Percentiles rank a stretch among this genome's conserved stretches.
Conservation (phyloP, 1,139 yeast genomes). For the Arxiozyma slooffiae region DNA sequence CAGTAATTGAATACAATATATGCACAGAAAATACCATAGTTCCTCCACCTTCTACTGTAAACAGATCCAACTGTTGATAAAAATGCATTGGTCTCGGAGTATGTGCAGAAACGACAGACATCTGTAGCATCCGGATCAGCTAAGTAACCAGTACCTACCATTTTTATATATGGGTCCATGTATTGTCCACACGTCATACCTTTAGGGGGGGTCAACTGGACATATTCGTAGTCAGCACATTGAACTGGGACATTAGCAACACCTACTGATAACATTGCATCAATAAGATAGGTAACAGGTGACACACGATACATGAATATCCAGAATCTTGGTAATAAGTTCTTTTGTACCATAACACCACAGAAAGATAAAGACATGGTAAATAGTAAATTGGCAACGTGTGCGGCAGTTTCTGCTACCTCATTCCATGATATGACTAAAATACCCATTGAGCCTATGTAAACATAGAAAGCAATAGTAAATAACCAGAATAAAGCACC, state of each 20-base stretch:
- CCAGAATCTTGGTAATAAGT: constrained; percentile 48
- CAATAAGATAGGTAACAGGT: constrained; percentile 50
- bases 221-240: constrained; percentile 41
- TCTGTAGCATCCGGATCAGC: constrained; percentile 34
- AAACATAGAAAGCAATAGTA: constrained; percentile 44
- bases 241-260: constrained; percentile 39
- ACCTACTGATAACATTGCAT: constrained; percentile 42
- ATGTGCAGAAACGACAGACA: constrained; percentile 42
- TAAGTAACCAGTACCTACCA: constrained; percentile 48
- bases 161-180: constrained; percentile 36
- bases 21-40: constrained; percentile 44
- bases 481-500: constrained; percentile 59
- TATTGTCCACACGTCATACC: constrained; percentile 44
- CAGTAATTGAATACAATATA: constrained; percentile 38
- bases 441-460: constrained; percentile 47
- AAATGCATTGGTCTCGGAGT: constrained; percentile 41
- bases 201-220: constrained; percentile 37
- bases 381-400: constrained; percentile 49
- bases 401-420: constrained; percentile 60
- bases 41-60: constrained; percentile 49
- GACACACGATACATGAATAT: constrained; percentile 48
- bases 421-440: constrained; percentile 28
- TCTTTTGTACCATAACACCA: constrained; percentile 62
- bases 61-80: constrained; percentile 35
- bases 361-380: constrained; percentile 63